Base-by-base conservation (phyloP, 2,329 filamentous ascomycete species). In the Pyricularia sp. region DNA sequence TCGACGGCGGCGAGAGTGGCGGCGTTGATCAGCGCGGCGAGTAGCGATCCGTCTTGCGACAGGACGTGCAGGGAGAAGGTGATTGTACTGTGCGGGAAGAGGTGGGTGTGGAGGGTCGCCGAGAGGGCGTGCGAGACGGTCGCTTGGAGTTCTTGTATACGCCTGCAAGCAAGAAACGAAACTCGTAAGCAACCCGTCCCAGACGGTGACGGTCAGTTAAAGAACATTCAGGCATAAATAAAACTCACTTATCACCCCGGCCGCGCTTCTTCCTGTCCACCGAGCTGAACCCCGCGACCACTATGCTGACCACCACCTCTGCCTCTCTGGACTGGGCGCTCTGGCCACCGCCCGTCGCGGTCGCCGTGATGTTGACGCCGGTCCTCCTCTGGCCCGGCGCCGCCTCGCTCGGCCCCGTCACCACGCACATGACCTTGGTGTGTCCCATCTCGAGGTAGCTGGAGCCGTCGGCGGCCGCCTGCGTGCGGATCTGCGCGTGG, bases 381-480 rank as follows among this genome's bases (percentile, higher is more conserved):
- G 82, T 77, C 62, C 83, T 33, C 70, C 73, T 76, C 63, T 78
- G 77, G 28, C 71, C 72, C 64, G 78, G 78, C 7, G 73, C 72
- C 9, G 75, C 82, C 76, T 99, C 94, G 49, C 84, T 86, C 0
- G 94, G 94, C 0, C 94, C 94, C 1, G 88, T 86, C 62, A 99
- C 88, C 28, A 93, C 91, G 77, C 93, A 97, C 77, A 97, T 90
- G 70, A 99, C 88, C 74, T 96, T 94, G 26, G 94, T 99, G 78
- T 97, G 96, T 71, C 94, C 94, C 88, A 96, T 96, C 74, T 96
- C 91, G 66, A 97, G 86, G 77, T 96, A 96, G 67, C 89, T 91
- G 60, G 90, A 96, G 44, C 94, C 94, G 71, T 97, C 94, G 65
- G 93, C 92, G 62, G 93, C 89, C 67, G 93, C 88, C 76, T 97